phyloP scores from a whole-genome alignment of 208 protist genomes.

The Tritrichomonas musculus region DNA sequence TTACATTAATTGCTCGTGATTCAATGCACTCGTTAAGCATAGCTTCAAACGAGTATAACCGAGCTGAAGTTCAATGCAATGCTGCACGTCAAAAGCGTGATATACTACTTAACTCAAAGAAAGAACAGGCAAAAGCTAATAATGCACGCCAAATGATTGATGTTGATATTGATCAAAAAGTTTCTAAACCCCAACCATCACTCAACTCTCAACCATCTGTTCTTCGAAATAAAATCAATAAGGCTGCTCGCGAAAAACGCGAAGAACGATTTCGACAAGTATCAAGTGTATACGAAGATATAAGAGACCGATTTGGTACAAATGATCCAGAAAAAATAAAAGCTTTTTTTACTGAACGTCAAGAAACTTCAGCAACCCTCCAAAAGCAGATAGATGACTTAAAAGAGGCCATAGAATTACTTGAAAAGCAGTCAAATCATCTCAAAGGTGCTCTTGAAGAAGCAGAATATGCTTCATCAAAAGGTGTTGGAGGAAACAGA shows the following conservation, averaged over 20 bases:
- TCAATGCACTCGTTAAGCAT: background rate
- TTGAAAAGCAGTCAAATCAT: background rate
- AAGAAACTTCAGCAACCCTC: background rate
- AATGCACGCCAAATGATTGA: background rate
- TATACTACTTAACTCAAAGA: background rate
- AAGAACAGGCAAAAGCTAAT: background rate
- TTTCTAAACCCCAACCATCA: background rate
- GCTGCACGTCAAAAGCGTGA: background rate
- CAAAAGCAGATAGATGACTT: background rate
- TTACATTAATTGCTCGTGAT: background rate
- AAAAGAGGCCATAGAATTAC: background rate
- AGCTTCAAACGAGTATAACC: background rate
- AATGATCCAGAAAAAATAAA: background rate
- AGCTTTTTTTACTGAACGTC: background rate
- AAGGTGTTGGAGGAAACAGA: background rate
- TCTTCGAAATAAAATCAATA: background rate
- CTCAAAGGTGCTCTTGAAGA: background rate
- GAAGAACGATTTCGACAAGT: background rate
- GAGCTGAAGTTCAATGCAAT: background rate
- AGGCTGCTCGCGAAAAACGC: background rate
- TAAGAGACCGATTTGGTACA: background rate
- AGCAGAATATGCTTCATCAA: background rate
- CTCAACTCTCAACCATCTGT: background rate
- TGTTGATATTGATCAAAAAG: too few relatives aligned
- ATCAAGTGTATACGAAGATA: background rate